A percentile compares a stretch with the other conserved stretches of the same genome.
These are phyloP conservation scores for Clonostachys rhizophaga DNA, from an alignment of 2,329 filamentous ascomycete species.

Conservation along the genomic window DNA sequence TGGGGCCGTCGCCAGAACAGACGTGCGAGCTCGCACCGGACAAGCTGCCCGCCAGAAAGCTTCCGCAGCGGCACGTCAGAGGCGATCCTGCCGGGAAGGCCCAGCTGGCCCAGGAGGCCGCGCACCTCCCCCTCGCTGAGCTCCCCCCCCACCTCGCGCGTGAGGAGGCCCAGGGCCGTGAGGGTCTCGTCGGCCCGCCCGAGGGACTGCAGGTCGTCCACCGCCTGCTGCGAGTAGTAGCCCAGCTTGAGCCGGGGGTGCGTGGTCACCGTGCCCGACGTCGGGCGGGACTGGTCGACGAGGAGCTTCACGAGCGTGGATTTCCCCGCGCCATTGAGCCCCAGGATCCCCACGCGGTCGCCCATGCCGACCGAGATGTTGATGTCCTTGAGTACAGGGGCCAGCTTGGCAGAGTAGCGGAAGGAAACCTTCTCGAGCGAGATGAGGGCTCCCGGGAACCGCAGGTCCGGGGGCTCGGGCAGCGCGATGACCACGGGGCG, in stretches of 20 bases:
- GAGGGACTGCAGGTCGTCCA: slow-evolving; percentile 60
- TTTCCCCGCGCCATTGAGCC: slow-evolving; percentile 79
- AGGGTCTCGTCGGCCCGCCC: slow-evolving; percentile 43
- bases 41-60: slow-evolving; percentile 76
- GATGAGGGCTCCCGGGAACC: slow-evolving; percentile 71
- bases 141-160: slow-evolving; percentile 42
- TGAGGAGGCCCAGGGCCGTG: slow-evolving; percentile 63
- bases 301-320: slow-evolving; percentile 72
- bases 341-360: slow-evolving; percentile 70
- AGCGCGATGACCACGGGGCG: slow-evolving; percentile 52
- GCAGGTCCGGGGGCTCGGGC: slow-evolving; percentile 62
- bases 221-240: slow-evolving; percentile 77
- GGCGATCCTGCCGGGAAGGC: slow-evolving; percentile 64
- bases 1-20: slow-evolving; percentile 68
- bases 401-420: slow-evolving; percentile 43
- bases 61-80: slow-evolving; percentile 70
- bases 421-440: slow-evolving; percentile 67
- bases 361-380: slow-evolving; percentile 67
- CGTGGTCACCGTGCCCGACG: slow-evolving; percentile 54
- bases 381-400: slow-evolving; percentile 53
- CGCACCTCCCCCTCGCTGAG: slow-evolving; percentile 65
- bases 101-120: slow-evolving; percentile 62
- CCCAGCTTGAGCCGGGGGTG: slow-evolving; percentile 69
- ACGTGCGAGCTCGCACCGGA: slow-evolving; percentile 59
- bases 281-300: slow-evolving; percentile 53